These are phyloP conservation scores for Euryodendron excelsum DNA, from an alignment of 148 eudicot species.

Conservation along the genomic window DNA sequence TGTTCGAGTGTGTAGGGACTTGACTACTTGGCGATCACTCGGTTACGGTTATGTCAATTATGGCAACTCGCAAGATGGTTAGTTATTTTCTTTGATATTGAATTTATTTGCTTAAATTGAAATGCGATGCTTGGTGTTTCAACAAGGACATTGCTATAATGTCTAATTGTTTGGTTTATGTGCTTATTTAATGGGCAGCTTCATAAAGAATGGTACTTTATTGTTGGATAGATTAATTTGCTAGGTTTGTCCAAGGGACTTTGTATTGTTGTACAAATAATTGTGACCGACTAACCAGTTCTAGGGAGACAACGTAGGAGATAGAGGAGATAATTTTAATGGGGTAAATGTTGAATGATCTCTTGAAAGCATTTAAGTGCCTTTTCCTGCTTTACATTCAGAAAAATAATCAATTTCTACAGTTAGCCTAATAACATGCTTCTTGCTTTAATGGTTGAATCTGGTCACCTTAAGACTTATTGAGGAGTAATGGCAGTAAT, in stretches of 20 bases:
- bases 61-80: conserved; percentile 52
- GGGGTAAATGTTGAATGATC: too few species aligned
- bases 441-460: background rate
- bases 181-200: background rate
- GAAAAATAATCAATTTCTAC: background rate
- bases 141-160: background rate
- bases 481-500: too few species aligned
- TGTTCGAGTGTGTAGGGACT: conserved; percentile 69
- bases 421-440: background rate
- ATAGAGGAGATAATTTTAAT: too few species aligned
- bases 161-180: background rate
- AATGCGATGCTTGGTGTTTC: background rate
- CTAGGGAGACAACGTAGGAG: too few species aligned
- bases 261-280: too few species aligned
- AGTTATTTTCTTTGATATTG: background rate
- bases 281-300: too few species aligned
- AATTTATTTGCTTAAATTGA: background rate
- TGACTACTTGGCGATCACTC: conserved; percentile 46
- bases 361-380: background rate
- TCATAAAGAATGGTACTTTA: background rate
- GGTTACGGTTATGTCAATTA: conserved; percentile 78
- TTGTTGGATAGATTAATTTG: background rate
- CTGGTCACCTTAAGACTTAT: background rate
- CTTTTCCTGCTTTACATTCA: background rate
- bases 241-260: too few species aligned